Conservation (phyloP, 805 yeast species). For the Blastobotrys chiropterorum region DNA sequence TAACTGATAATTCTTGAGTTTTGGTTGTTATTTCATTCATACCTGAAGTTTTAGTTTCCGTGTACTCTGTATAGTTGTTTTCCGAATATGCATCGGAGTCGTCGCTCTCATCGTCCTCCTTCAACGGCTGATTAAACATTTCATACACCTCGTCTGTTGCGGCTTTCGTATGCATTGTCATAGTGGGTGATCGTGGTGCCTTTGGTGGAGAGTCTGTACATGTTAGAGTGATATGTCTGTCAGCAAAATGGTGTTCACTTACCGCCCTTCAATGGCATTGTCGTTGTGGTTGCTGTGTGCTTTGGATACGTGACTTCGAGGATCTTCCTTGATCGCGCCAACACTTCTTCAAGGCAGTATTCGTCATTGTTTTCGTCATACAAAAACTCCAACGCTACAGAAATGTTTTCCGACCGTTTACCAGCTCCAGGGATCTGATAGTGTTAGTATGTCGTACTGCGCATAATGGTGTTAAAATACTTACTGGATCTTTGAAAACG, state of each 20-base stretch:
- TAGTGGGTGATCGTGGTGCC: conserved; percentile 56
- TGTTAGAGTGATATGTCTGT: neutral
- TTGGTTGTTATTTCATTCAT: neutral
- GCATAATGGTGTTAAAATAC: neutral
- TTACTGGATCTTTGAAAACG: conserved; percentile 13
- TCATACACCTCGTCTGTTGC: conserved; percentile 68
- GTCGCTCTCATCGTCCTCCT: conserved; percentile 16
- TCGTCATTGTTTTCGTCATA: conserved; percentile 39
- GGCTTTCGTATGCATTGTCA: conserved; percentile 67
- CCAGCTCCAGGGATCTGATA: conserved; percentile 8
- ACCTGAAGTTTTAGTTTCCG: conserved; percentile 5
- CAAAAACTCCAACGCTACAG: conserved; percentile 20
- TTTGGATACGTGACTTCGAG: conserved; percentile 13
- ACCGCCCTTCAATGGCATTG: conserved; percentile 42
- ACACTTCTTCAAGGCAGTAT: conserved; percentile 56
- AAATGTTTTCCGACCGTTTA: conserved; percentile 15
- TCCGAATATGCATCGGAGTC: conserved; percentile 1
- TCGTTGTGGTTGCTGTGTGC: conserved; percentile 28
- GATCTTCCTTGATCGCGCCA: conserved; percentile 44
- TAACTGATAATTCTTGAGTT: conserved; percentile 1
- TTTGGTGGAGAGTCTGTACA: conserved; percentile 29
- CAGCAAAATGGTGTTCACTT: conserved; percentile 9
- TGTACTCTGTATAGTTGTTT: neutral
- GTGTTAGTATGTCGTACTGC: no score
- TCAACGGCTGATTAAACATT: conserved; percentile 51